These are phyloP conservation scores for Pelagophyceae sp. DNA, from an alignment of 352 stramenopile species.

Conservation along the genomic window DNA sequence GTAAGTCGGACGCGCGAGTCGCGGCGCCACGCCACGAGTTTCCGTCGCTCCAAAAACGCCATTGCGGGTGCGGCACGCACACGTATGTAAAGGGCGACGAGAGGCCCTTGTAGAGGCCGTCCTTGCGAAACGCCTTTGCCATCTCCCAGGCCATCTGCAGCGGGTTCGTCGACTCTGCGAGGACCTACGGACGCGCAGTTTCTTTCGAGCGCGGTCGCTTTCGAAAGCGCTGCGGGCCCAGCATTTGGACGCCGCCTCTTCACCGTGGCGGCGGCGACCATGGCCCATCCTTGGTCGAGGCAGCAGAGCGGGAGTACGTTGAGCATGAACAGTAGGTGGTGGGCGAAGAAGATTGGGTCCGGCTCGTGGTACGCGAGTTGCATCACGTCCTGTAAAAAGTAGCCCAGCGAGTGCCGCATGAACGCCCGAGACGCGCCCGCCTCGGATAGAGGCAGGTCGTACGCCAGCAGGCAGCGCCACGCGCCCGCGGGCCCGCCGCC, in stretches of 20 bases:
- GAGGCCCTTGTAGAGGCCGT: not conserved
- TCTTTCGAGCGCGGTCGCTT: too few relatives aligned
- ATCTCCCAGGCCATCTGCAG: slow-evolving; percentile 2
- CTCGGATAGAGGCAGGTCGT: not conserved
- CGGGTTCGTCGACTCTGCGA: slow-evolving; percentile 10
- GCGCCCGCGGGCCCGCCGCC: too few relatives aligned
- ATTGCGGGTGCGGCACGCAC: too few relatives aligned
- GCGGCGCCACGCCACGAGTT: too few relatives aligned
- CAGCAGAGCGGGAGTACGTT: not conserved
- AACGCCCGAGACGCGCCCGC: not conserved
- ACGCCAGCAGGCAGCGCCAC: not conserved
- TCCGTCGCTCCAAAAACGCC: too few relatives aligned
- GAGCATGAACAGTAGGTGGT: not conserved
- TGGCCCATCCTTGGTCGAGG: not conserved
- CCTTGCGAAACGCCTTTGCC: not conserved
- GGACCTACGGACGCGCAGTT: too few relatives aligned
- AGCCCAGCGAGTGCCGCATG: not conserved
- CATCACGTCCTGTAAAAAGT: slow-evolving; percentile 7
- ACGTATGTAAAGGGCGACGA: not conserved
- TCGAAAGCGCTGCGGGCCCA: too few relatives aligned
- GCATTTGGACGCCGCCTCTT: too few relatives aligned
- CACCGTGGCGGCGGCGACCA: not conserved
- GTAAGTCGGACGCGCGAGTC: too few relatives aligned
- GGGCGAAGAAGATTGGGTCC: slow-evolving; percentile 7
- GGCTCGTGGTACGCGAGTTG: not conserved